Evolutionary conservation across 345 rosid species (phyloP), one percentile per base, ranked within the genome.

Genomic region (Draba incana): DNA sequence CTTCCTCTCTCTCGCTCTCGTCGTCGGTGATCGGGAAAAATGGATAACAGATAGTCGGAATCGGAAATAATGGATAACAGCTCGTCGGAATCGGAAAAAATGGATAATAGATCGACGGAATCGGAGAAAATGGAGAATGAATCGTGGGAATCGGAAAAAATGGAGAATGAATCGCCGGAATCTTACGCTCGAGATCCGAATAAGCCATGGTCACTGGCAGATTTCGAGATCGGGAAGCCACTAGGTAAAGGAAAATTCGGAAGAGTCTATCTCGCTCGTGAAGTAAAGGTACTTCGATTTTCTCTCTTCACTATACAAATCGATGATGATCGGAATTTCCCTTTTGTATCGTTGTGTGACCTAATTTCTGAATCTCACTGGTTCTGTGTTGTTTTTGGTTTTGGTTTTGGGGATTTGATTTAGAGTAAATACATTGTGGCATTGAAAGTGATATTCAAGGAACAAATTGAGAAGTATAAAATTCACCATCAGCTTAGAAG

Each of bases 201-300:
- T 54, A 66, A 72, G 59, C 43, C 74, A 46, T 92, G 94, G 96
- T 84, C 97, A 11, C 52, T 86, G 13, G 53, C 74, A 24, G 87
- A 92, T 64, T 92, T 92, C 76, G 94, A 92, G 81, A 90, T 92
- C 81, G 98, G 98, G 25, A 86, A 72, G 74, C 98, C 97, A 0
- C 85, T 90, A 2, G 96, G 98, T 14, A 84, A 80, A 71, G 98
- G 98, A 42, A 90, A 92, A 70, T 92, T 92, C 72, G 97, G 96
- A 3, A 70, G 98, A 62, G 98, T 90, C 61, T 92, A 90, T 77
- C 84, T 92, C 75, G 97, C 97, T 69, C 77, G 98, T 61, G 95
- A 85, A 81, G 72, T 64, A 66, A 71, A 88, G 96, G 96, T 90
- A 62, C 10, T 35, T 35, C 44, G 5, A 6, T 37, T 20, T 20